Percentiles rank a stretch among this genome's conserved stretches.
Conservation (phyloP, 2,329 filamentous ascomycete species). For the Apiospora aurea region DNA sequence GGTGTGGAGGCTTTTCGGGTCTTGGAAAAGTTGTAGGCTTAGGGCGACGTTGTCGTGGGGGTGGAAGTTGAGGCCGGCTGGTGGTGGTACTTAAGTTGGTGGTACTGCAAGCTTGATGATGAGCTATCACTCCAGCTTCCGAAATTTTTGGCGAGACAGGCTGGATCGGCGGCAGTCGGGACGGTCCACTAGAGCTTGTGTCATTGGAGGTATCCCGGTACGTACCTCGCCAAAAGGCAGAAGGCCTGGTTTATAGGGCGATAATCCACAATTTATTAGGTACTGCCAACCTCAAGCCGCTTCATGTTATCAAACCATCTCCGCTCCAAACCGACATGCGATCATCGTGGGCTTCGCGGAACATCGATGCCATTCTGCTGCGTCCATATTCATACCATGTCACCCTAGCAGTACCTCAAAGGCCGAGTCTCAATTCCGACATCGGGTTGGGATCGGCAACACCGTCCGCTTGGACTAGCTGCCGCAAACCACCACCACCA, state of each 20-base stretch:
- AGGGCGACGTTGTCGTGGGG: background rate
- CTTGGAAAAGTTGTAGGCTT: background rate
- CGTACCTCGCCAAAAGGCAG: background rate
- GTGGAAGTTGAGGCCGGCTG: background rate
- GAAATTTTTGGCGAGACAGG: conserved; percentile 10
- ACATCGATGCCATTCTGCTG: background rate
- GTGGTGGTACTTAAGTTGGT: background rate
- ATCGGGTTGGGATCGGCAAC: background rate
- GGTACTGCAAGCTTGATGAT: background rate
- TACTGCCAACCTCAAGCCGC: conserved; percentile 14
- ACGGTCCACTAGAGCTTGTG: conserved; percentile 8
- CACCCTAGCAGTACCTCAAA: background rate
- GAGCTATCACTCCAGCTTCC: conserved; percentile 1
- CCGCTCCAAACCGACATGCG: background rate
- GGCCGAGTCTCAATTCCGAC: background rate
- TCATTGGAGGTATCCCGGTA: background rate
- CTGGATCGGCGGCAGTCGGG: conserved; percentile 13
- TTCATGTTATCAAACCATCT: background rate
- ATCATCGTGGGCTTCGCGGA: background rate
- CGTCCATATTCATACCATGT: background rate
- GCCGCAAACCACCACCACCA: background rate
- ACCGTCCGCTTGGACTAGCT: background rate
- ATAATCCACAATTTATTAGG: conserved; percentile 18
- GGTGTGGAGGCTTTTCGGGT: background rate
- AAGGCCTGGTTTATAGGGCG: background rate